These are phyloP conservation scores for Solanum chacoense DNA, from an alignment of 305 asterid genomes.

Conservation along the genomic window DNA sequence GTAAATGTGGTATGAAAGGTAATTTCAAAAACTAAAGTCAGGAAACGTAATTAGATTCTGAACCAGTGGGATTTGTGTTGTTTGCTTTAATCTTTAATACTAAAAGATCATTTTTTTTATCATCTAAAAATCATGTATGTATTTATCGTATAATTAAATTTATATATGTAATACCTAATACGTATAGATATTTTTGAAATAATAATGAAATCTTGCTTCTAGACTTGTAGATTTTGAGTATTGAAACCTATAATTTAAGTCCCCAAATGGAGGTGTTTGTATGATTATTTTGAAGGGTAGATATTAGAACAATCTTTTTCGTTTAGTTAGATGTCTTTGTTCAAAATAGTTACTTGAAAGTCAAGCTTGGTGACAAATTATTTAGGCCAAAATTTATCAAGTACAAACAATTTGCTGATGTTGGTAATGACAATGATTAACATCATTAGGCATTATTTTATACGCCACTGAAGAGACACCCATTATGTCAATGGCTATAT, in stretches of 20 bases:
- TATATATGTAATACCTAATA: background rate
- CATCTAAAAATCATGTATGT: background rate
- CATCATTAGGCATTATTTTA: background rate
- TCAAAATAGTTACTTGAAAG: background rate
- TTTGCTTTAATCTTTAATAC: background rate
- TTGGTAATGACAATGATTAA: background rate
- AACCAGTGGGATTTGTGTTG: background rate
- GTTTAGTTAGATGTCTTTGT: background rate
- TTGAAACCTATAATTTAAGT: background rate
- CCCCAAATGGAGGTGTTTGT: background rate
- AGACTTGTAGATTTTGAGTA: background rate
- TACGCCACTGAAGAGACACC: background rate
- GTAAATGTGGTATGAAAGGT: background rate
- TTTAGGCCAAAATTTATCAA: background rate
- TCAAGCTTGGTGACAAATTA: background rate
- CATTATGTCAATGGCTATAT: background rate
- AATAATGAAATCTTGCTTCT: background rate
- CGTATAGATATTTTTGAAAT: accelerated
- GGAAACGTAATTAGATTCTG: too few species aligned
- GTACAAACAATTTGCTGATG: background rate
- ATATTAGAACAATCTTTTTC: background rate
- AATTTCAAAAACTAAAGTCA: background rate
- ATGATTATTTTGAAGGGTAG: background rate
- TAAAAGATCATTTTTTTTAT: too few species aligned
- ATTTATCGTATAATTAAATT: background rate